phyloP scores from a whole-genome alignment of 495 filamentous ascomycete genomes.

The Cudoniella acicularis region DNA sequence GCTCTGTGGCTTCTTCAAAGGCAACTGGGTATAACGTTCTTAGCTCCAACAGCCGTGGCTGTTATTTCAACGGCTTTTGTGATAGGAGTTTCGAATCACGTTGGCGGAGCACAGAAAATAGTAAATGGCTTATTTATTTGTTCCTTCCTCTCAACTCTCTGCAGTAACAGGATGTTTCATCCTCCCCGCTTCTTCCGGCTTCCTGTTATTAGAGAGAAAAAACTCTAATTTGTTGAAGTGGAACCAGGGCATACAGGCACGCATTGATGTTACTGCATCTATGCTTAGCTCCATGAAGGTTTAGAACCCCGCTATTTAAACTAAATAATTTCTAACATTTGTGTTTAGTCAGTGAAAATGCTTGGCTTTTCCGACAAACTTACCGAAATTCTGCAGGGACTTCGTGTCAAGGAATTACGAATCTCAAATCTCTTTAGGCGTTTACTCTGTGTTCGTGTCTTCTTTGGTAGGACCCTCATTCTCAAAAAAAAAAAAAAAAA shows the following conservation, averaged over 20 bases:
- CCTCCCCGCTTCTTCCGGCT: no score
- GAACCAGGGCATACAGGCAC: conserved; percentile 38
- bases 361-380: conserved; percentile 21
- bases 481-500: background rate
- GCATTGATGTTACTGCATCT: conserved; percentile 30
- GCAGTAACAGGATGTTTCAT: no score
- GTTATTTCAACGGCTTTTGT: conserved; percentile 1
- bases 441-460: background rate
- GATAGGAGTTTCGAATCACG: background rate
- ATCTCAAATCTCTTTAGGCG: background rate
- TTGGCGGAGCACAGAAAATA: conserved; percentile 31
- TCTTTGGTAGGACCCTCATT: background rate
- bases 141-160: no score
- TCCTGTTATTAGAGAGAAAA: no score
- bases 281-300: conserved; percentile 31
- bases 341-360: conserved; percentile 29
- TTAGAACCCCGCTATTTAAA: no score
- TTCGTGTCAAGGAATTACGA: conserved; percentile 20
- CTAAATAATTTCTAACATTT: no score
- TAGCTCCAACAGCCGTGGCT: background rate
- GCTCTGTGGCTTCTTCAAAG: conserved; percentile 9
- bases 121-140: no score
- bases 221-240: no score
- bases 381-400: conserved; percentile 10
- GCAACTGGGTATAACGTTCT: background rate